Conservation (phyloP, 176 grass and related monocot species). For the Pharus latifolius region DNA sequence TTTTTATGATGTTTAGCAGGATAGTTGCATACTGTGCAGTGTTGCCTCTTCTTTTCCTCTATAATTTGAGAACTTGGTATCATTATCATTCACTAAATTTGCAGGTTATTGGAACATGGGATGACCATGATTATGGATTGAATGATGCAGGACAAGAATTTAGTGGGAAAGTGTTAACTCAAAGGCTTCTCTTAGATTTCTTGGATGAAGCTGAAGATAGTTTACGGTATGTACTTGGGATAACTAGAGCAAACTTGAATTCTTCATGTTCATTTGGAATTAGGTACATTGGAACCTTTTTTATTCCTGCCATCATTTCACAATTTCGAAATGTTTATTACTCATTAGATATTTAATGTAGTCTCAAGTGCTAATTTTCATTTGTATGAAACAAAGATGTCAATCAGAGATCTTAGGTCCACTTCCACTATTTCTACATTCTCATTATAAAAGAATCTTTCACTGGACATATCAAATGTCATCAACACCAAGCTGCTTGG, state of each 20-base stretch:
- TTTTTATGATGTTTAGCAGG: neutral
- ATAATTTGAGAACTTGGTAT: neutral
- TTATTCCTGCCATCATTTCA: too few species aligned
- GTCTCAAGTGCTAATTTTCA: too few species aligned
- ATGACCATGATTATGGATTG: slow-evolving; percentile 97
- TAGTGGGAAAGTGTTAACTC: slow-evolving; percentile 39
- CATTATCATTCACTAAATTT: slow-evolving; percentile 10
- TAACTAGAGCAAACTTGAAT: neutral
- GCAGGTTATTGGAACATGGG: slow-evolving; percentile 96
- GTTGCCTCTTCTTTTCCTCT: neutral
- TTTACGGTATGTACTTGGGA: slow-evolving; percentile 30
- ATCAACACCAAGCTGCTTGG: neutral
- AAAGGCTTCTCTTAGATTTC: slow-evolving; percentile 86
- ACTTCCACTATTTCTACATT: neutral
- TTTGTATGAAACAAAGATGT: too few species aligned
- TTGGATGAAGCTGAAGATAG: slow-evolving; percentile 82
- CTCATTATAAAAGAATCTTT: neutral
- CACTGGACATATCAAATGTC: neutral
- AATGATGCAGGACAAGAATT: slow-evolving; percentile 98
- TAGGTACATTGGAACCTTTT: too few species aligned
- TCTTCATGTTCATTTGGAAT: neutral
- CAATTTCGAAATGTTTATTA: too few species aligned
- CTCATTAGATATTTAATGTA: too few species aligned
- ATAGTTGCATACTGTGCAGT: neutral
- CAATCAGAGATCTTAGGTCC: neutral